Base-by-base conservation (phyloP, 1,284 basidiomycete species). In the Puccinia polysora region DNA sequence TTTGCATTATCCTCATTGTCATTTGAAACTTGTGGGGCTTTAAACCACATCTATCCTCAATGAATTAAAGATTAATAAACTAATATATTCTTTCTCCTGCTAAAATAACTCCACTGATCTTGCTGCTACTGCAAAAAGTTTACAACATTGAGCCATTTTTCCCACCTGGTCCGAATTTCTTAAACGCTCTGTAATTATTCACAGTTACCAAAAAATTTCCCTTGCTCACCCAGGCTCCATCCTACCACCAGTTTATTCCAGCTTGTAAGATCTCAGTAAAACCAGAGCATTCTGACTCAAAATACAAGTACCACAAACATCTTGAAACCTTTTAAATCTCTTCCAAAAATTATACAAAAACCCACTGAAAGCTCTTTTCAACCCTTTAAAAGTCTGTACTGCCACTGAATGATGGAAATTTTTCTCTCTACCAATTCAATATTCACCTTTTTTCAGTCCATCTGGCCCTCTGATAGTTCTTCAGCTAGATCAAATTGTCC, bases 161-260 rank as follows among this genome's bases (percentile, higher is more conserved):
- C n/a, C n/a, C n/a, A n/a, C n/a, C n/a, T n/a, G n/a, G n/a, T n/a
- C n/a, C n/a, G n/a, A n/a, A n/a, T n/a, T n/a, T n/a, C n/a, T n/a
- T n/a, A n/a, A n/a, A n/a, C 49, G 25, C 18, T 25, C 32, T 64
- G 36, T 25, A 14, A 28, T 30, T 53, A 23, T 23, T n/a, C 52
- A 4, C 52, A 68, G 43, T 68, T 38, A 32, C 53, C 36, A 53
- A 58, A 23, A 10, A 53, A 45, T 55, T 28, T 43, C 7, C 38
- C 50, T 62, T 30, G 58, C 32, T 47, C 67, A 18, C 58, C 65
- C 7, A 65, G 63, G 30, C 30, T 23, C 23, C 20, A 32, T 14
- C 58, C 65, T n/a, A 38, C 20, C 45, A 32, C 38, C 7, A 58
- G 53, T 34, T n/a, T 47, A 56, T 59, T 43, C 38, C 47, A 28